Evolutionary conservation across 176 grass and related monocot species (phyloP), one percentile per base, ranked within the genome.

Genomic region (Triticum turgidum): DNA sequence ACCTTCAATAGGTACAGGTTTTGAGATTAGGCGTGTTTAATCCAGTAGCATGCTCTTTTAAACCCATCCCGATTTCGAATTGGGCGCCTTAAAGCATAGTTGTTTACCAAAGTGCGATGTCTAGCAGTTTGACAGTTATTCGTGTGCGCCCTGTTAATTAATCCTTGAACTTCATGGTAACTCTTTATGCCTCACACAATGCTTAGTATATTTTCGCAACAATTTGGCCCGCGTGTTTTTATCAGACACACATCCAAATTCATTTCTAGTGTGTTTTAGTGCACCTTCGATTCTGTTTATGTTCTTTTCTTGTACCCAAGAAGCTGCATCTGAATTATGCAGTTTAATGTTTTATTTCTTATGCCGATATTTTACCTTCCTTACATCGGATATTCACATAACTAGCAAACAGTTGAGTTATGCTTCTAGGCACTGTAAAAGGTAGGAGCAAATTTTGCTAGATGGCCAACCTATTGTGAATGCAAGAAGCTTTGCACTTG

Each of bases 1-100:
- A 54, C 44, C 35, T 52, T 3, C 27, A 7, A 6, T 24, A 7
- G 27, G 27, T 81, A 33, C 24, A 81, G 39, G 9, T 67, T 68
- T 25, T 30, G 41, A 65, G 13, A 6, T 67, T 22, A 68, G 41
- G 32, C 34, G 18, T 34, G 63, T 68, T 66, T 58, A 49, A 51
- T 71, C 27, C 73, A 78, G 54, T 51, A 72, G 11, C 30, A 54
- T 80, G 25, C 29, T 82, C 76, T 30, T 70, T 62, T 47, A 72
- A 86, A 9, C 74, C 30, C 81, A 63, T 41, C 63, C 52, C 14
- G 29, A 30, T 30, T 30, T 30, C 29, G 29, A 30, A 30, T 30
- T 30, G 29, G 29, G 29, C 29, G 29, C 29, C 29, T 30, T 30
- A 30, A 30, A 30, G 29, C 29, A 30, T 30, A 30, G 15, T 29